Base-by-base conservation (phyloP, 1,284 basidiomycete species). In the Rhodotorula sp. region DNA sequence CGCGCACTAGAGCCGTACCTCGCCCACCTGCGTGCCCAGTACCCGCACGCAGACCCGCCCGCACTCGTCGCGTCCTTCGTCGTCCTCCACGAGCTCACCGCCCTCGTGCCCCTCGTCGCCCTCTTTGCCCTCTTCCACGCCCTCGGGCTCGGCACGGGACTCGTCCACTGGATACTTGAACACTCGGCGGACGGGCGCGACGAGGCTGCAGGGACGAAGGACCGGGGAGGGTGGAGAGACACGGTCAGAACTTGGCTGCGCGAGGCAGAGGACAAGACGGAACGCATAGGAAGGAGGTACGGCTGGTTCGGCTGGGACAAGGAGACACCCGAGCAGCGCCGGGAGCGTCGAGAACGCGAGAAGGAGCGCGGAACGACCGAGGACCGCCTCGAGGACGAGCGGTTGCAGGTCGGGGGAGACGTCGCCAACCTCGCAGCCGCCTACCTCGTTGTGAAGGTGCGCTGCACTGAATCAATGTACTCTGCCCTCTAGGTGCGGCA, bases 21-120 rank as follows among this genome's bases (percentile, higher is more conserved):
- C 57, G 8, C 65, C 42, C 27, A n/a, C 4, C 70, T 76, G 10
- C 65, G 62, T 27, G 17, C 41, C 7, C 63, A 64, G 23, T 74
- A 76, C 66, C 74, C 74, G 8, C 42, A 56, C 23, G 85, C 89
- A 1, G 90, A 92, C 12, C 81, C 94, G 0, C 86, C 91, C 0
- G 91, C 91, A 3, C 86, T 97, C 63, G 81, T 89, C 7, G 77
- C 91, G 50, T 91, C 92, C 1, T 96, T 97, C 78, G 87, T 87
- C 3, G 82, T 95, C 63, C 84, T 97, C 13, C 94, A 97, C 80
- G 94, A 97, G 80, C 77, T 93, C 21, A 95, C 92, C 0, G 93
- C 93, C 0, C 79, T 96, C 66, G 83, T 89, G 0, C 93, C 93
- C 2, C 84, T 96, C 45, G 84, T 90, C 5, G 85, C 87, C 34